phyloP scores from a whole-genome alignment of 2,329 filamentous ascomycete species.

The Penicillium palitans region DNA sequence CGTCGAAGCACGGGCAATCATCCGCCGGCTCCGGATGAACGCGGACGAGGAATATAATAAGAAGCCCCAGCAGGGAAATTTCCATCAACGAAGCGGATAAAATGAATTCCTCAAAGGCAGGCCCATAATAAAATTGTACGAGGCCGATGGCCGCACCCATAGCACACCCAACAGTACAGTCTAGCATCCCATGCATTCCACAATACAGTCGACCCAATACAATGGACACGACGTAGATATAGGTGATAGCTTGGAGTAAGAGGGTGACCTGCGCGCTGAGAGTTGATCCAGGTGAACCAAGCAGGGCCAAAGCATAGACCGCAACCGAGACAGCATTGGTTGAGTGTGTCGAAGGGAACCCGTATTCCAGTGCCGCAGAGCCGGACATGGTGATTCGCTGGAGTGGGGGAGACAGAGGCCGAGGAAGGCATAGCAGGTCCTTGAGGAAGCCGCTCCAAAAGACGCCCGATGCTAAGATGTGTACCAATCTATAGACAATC shows the following conservation, averaged over 20 bases:
- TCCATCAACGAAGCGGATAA: conserved; percentile 64
- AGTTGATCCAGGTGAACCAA: conserved; percentile 66
- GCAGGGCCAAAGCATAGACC: conserved; percentile 72
- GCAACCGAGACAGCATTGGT: conserved; percentile 96
- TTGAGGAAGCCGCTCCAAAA: conserved; percentile 93
- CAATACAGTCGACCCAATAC: conserved; percentile 91
- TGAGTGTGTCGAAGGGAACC: conserved; percentile 94
- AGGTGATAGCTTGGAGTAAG: conserved; percentile 67
- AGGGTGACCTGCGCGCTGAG: conserved; percentile 61
- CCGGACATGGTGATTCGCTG: conserved; percentile 97
- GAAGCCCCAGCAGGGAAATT: conserved; percentile 62
- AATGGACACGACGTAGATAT: conserved; percentile 86
- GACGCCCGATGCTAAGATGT: conserved; percentile 75
- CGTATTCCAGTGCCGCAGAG: conserved; percentile 91
- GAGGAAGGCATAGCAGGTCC: conserved; percentile 86
- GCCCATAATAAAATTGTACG: conserved; percentile 56
- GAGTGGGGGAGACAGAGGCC: conserved; percentile 86
- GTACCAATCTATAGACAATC: conserved; percentile 51
- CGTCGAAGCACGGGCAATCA: conserved; percentile 95
- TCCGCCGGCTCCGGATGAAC: conserved; percentile 95
- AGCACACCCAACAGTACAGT: conserved; percentile 77
- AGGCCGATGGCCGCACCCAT: conserved; percentile 68
- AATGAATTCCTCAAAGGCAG: conserved; percentile 69
- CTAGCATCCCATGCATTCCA: conserved; percentile 96
- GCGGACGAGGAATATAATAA: conserved; percentile 74